These are phyloP conservation scores for Xylariaceae sp. DNA, from an alignment of 2,329 filamentous ascomycete species.

Conservation along the genomic window DNA sequence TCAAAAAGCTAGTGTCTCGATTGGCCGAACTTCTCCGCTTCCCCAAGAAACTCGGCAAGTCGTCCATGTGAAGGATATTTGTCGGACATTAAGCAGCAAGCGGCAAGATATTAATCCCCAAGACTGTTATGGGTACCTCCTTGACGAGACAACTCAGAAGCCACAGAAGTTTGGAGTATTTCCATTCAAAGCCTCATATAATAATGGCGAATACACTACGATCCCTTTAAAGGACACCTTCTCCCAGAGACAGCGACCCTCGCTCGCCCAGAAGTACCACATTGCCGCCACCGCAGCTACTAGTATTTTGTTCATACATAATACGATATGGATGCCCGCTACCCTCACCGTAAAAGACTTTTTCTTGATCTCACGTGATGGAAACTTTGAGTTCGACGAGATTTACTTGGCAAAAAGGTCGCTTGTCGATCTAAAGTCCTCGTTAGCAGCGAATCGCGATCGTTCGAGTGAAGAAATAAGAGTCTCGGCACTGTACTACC, in stretches of 20 bases:
- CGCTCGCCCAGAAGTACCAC: constrained; percentile 24
- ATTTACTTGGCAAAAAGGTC: constrained; percentile 22
- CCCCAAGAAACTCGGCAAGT: background rate
- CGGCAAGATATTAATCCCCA: background rate
- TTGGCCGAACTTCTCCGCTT: background rate
- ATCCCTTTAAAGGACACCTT: constrained; percentile 10
- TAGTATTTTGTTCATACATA: constrained; percentile 33
- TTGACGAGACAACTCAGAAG: constrained; percentile 13
- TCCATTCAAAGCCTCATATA: constrained; percentile 4
- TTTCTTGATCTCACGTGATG: constrained; percentile 24
- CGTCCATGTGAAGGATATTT: constrained; percentile 20
- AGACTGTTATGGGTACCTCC: constrained; percentile 15
- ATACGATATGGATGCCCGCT: constrained; percentile 32
- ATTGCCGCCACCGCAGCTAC: constrained; percentile 30
- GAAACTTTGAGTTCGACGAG: constrained; percentile 16
- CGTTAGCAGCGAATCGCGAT: background rate
- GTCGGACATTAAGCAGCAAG: constrained; percentile 14
- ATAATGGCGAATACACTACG: constrained; percentile 1
- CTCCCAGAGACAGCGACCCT: constrained; percentile 11
- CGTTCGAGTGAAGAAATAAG: constrained; percentile 8
- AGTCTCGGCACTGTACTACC: constrained; percentile 11
- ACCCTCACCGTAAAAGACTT: constrained; percentile 23
- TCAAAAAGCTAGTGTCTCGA: background rate
- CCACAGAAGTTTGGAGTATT: constrained; percentile 16
- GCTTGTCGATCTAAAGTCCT: background rate